phyloP scores from a whole-genome alignment of 139 green algal genomes.

The Marvania coccoides region DNA sequence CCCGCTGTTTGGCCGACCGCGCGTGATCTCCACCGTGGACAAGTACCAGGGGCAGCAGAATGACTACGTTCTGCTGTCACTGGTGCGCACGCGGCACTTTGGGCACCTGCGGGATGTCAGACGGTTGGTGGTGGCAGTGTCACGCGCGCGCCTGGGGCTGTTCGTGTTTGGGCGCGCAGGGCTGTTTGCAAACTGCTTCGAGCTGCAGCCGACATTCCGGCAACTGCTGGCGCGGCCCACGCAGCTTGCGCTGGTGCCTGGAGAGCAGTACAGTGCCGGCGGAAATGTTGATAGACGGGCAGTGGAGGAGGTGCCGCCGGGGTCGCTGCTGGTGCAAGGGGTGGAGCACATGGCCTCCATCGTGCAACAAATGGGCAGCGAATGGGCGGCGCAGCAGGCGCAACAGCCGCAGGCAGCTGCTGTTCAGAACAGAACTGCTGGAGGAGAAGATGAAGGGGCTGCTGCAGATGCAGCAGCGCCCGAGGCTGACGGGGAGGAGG shows the following conservation, averaged over 20 bases:
- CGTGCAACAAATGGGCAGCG: conserved; percentile 39
- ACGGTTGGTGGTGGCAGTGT: conserved; percentile 92
- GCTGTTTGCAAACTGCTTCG: conserved; percentile 90
- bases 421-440: too few relatives aligned
- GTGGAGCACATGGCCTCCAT: conserved; percentile 45
- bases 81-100: conserved; percentile 85
- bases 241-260: conserved; percentile 63
- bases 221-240: conserved; percentile 70
- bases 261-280: conserved; percentile 20
- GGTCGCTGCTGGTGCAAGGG: conserved; percentile 29
- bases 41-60: conserved; percentile 99
- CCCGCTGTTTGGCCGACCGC: conserved; percentile 20
- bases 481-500: neutral
- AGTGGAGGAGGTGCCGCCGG: conserved; percentile 6
- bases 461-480: neutral
- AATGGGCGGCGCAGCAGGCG: conserved; percentile 27
- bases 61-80: conserved; percentile 90
- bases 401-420: too few relatives aligned
- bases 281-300: neutral
- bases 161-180: conserved; percentile 85
- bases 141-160: conserved; percentile 83
- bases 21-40: conserved; percentile 82
- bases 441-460: neutral
- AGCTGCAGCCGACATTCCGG: conserved; percentile 82
- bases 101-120: conserved; percentile 94